phyloP scores from a whole-genome alignment of 306 rosid species.

The Lathyrus tuberosus region DNA sequence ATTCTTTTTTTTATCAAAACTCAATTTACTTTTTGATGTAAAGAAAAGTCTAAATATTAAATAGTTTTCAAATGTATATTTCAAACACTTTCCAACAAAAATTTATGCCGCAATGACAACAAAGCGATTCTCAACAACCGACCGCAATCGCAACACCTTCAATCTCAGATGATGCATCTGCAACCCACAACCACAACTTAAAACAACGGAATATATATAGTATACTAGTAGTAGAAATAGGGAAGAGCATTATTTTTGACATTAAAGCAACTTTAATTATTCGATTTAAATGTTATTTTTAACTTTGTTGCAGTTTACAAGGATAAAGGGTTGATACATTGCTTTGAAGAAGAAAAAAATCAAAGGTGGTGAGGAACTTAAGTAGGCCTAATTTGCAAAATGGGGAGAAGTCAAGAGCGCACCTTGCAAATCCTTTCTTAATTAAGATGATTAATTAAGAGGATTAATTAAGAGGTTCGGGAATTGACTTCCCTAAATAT shows the following conservation, averaged over 20 bases:
- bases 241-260: background rate
- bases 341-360: slow-evolving; percentile 34
- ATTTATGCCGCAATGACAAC: too few species aligned
- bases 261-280: slow-evolving; percentile 3
- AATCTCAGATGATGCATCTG: too few species aligned
- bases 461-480: slow-evolving; percentile 87
- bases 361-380: slow-evolving; percentile 45
- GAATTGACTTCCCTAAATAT: slow-evolving; percentile 83
- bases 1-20: too few species aligned
- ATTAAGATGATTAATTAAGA: slow-evolving; percentile 6
- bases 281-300: background rate
- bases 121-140: too few species aligned
- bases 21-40: too few species aligned
- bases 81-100: too few species aligned
- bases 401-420: slow-evolving; percentile 97
- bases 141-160: too few species aligned
- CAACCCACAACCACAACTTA: too few species aligned
- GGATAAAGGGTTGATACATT: slow-evolving; percentile 15
- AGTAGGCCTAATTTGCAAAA: slow-evolving; percentile 38
- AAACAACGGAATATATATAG: too few species aligned
- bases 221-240: too few species aligned
- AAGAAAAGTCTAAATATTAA: too few species aligned
- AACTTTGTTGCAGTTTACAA: slow-evolving; percentile 42
- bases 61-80: too few species aligned
- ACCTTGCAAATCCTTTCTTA: slow-evolving; percentile 72